Evolutionary conservation across 306 rosid species (phyloP).

Genomic region (Casuarina cunninghamiana): DNA sequence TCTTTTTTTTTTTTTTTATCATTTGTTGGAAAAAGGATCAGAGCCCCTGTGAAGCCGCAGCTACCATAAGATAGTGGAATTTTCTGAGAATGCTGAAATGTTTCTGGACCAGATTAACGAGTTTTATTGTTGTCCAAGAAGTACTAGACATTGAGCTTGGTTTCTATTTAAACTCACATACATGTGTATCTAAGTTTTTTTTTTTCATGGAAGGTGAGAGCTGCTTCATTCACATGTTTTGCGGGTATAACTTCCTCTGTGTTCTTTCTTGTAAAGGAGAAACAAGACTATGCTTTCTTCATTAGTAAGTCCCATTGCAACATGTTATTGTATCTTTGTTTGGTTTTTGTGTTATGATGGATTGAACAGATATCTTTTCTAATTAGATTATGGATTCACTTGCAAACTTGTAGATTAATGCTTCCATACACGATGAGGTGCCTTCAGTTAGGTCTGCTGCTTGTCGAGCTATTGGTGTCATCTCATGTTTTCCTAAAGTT

Average conservation of each 20-base stretch:
- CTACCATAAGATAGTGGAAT: not conserved
- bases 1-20: not conserved
- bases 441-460: conserved; percentile 91
- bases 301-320: conserved; percentile 54
- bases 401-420: conserved; percentile 53
- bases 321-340: conserved; percentile 15
- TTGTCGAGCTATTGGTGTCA: conserved; percentile 95
- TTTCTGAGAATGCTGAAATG: not conserved
- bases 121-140: not conserved
- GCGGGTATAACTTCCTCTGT: conserved; percentile 94
- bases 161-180: not conserved
- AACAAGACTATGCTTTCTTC: conserved; percentile 63
- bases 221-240: conserved; percentile 85
- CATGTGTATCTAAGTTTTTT: not conserved
- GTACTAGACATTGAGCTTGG: not conserved
- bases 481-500: conserved; percentile 86
- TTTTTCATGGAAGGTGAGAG: conserved; percentile 73
- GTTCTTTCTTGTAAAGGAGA: conserved; percentile 59
- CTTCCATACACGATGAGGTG: conserved; percentile 58
- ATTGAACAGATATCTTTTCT: conserved; percentile 19
- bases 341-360: conserved; percentile 13
- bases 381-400: not conserved
- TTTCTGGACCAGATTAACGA: not conserved
- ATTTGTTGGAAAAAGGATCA: not conserved
- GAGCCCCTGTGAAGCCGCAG: not conserved